Base-by-base conservation (phyloP, 2,329 filamentous ascomycete species). In the Macroventuria anomochaeta region DNA sequence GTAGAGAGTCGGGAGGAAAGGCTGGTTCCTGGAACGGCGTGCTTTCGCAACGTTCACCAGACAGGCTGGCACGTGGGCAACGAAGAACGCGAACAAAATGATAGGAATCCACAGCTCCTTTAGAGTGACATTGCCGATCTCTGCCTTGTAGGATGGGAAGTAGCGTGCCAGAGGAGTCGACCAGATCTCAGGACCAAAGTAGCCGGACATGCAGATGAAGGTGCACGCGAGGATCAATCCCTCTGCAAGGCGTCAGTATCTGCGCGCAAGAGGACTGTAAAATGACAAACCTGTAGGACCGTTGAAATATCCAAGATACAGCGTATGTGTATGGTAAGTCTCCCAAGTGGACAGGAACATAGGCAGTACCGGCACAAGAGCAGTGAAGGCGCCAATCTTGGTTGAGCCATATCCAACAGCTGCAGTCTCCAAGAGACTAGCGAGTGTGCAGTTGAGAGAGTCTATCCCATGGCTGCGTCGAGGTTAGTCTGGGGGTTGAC, bases 311-410 rank as follows among this genome's bases (percentile, higher is more conserved):
- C 95, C 95, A 11, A 99, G 86, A 75, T 96, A 99, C 5, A 99
- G 81, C 0, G 95, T 97, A 75, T 99, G 95, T 5, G 95, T 97
- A 77, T 99, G 95, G 75, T 97, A 99, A 1, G 95, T 99, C 78
- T 99, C 95, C 95, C 95, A 99, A 2, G 95, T 99, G 3, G 93
- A 97, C 79, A 99, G 97, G 81, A 96, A 99, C 95, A 99, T 99
- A 55, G 95, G 91, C 37, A 99, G 80, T 65, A 92, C 96, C 1
- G 95, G 95, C 56, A 93, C 87, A 36, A 99, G 80, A 1, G 93
- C 92, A 1, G 95, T 97, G 73, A 96, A 96, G 52, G 95, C 88
- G 62, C 95, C 95, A 17, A 91, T 86, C 59, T 87, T 88, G 15
- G 90, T 91, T 3, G 90, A 86, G 33, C 95, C 95, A 44, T 96